phyloP scores from a whole-genome alignment of 306 rosid genomes.

The Acacia acuminata region DNA sequence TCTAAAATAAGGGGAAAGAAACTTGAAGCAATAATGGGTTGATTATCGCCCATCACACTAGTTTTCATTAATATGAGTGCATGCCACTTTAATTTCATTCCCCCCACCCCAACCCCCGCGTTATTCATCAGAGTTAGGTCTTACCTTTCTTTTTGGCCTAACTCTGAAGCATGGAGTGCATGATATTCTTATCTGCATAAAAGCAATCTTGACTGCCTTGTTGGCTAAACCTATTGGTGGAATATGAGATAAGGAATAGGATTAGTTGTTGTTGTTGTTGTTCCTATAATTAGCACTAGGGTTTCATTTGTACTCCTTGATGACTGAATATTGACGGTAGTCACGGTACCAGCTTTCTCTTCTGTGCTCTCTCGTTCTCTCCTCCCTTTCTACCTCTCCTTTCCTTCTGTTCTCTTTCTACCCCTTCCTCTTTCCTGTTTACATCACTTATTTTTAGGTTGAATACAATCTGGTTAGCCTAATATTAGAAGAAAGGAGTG shows the following conservation, averaged over 20 bases:
- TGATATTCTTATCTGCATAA: conserved; percentile 7
- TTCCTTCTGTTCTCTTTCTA: no score
- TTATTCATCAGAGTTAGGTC: conserved; percentile 1
- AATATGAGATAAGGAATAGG: no score
- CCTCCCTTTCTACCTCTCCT: no score
- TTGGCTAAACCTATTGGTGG: background rate
- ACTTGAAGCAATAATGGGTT: background rate
- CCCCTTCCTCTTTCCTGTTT: no score
- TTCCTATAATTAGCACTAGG: no score
- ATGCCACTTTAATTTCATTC: background rate
- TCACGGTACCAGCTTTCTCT: no score
- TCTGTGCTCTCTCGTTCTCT: no score
- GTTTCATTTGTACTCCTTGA: no score
- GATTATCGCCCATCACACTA: background rate
- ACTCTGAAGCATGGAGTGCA: background rate
- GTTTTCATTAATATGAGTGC: background rate
- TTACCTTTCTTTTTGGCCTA: conserved; percentile 2
- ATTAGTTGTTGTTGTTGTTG: no score
- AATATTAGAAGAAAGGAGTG: background rate
- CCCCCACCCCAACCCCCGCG: background rate
- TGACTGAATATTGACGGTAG: no score
- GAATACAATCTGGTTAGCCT: conserved; percentile 11
- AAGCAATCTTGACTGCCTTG: conserved; percentile 1
- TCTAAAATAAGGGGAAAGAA: background rate
- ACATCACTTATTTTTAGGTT: background rate